phyloP scores from a whole-genome alignment of 129 eudicot genomes.

The Artemisia argyi region DNA sequence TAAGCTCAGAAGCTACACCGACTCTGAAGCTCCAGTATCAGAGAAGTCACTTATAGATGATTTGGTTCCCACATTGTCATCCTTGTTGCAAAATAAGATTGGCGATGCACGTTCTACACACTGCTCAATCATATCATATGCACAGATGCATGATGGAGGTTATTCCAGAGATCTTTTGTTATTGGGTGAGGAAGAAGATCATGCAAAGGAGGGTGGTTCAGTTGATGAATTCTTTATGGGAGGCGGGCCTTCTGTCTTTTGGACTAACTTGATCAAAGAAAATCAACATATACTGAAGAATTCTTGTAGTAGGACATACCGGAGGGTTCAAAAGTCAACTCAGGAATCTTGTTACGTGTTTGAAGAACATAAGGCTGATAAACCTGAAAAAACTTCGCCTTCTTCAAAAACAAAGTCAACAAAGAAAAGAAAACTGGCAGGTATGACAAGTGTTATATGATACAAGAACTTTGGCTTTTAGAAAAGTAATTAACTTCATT shows the following conservation, averaged over 20 bases:
- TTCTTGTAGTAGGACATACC: neutral
- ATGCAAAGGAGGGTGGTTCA: too few species aligned
- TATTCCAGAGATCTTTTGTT: too few species aligned
- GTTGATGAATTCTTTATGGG: too few species aligned
- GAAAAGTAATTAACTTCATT: too few species aligned
- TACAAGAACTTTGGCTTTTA: neutral
- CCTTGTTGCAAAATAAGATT: constrained; percentile 14
- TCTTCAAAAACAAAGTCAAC: constrained; percentile 13
- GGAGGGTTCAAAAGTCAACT: constrained; percentile 34
- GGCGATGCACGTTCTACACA: constrained; percentile 1
- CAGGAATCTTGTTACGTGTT: constrained; percentile 3
- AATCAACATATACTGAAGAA: too few species aligned
- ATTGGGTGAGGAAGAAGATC: too few species aligned
- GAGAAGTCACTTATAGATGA: constrained; percentile 24
- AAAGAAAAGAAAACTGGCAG: constrained; percentile 19
- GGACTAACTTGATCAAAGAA: too few species aligned
- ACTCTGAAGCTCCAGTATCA: constrained; percentile 6
- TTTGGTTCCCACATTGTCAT: constrained; percentile 40
- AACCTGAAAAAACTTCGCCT: neutral
- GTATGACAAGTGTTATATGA: neutral
- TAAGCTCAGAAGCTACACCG: constrained; percentile 22
- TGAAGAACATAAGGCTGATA: neutral
- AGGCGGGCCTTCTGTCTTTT: too few species aligned
- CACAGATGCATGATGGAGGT: constrained; percentile 3
- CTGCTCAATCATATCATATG: constrained; percentile 37